A percentile compares a stretch with the other conserved stretches of the same genome.
phyloP scores from a whole-genome alignment of 345 rosid genomes.

The Toxicodendron radicans region DNA sequence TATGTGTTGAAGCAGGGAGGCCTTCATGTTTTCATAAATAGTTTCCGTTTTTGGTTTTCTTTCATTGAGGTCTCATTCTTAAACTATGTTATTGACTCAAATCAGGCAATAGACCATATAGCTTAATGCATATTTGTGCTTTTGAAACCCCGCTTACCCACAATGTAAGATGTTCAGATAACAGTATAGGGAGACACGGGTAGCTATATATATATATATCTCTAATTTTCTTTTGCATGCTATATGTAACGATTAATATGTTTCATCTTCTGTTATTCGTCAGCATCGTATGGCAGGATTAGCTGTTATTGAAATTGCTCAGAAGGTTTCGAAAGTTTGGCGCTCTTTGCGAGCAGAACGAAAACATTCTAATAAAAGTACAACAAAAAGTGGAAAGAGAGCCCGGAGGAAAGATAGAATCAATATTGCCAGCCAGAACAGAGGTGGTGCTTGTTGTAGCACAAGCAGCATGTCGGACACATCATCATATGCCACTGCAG shows the following conservation, averaged over 20 bases:
- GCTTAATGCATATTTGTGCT: background rate
- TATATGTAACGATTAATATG: constrained; percentile 15
- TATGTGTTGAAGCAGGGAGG: no score
- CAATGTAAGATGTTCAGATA: no score
- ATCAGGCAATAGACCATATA: background rate
- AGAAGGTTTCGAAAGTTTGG: constrained; percentile 89
- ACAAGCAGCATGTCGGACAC: constrained; percentile 76
- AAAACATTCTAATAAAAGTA: constrained; percentile 61
- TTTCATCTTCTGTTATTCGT: constrained; percentile 31
- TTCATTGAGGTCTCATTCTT: no score
- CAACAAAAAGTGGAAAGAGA: constrained; percentile 64
- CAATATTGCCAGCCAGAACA: constrained; percentile 76
- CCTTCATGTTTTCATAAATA: no score
- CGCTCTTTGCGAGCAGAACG: constrained; percentile 73
- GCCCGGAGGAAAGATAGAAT: constrained; percentile 65
- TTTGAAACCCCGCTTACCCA: background rate
- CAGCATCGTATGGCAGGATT: constrained; percentile 99
- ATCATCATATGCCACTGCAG: constrained; percentile 57
- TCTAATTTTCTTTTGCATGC: background rate
- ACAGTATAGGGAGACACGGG: background rate
- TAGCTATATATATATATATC: no score
- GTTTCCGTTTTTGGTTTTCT: no score
- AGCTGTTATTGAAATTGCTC: constrained; percentile 89
- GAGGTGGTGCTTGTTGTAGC: constrained; percentile 96
- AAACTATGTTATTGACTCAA: background rate